Evolutionary conservation across 164 flowering plant species (phyloP).

Genomic region (Stephania cephalantha): DNA sequence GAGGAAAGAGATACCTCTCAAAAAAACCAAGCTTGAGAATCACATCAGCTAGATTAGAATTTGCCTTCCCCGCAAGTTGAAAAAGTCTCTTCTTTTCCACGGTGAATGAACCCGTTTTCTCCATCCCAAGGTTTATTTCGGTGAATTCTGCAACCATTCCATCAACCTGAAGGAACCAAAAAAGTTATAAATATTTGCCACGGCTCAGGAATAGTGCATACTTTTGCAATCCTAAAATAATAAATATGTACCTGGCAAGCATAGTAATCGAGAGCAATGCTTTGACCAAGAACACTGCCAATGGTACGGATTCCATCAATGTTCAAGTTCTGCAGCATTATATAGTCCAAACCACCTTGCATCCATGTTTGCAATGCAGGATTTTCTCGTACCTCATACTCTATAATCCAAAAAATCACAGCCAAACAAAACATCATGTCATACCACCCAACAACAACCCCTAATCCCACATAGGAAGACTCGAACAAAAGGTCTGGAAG

Average conservation of each 20-base stretch:
- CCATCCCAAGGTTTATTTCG: constrained; percentile 91
- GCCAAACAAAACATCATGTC: neutral
- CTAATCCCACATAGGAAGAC: too few relatives aligned
- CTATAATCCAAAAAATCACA: constrained; percentile 26
- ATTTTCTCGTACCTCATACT: constrained; percentile 85
- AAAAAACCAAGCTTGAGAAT: constrained; percentile 94
- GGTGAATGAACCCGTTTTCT: constrained; percentile 88
- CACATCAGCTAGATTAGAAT: constrained; percentile 92
- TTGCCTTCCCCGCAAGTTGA: constrained; percentile 91
- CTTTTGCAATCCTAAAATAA: neutral
- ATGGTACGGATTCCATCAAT: constrained; percentile 89
- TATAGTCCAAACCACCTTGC: constrained; percentile 85
- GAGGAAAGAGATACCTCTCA: neutral
- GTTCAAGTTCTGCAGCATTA: constrained; percentile 74
- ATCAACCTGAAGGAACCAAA: constrained; percentile 57
- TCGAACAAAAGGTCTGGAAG: neutral
- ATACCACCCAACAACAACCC: too few relatives aligned
- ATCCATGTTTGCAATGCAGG: constrained; percentile 76
- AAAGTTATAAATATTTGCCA: neutral
- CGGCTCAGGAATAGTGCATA: neutral
- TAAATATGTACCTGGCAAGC: constrained; percentile 67
- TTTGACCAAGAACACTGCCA: constrained; percentile 98
- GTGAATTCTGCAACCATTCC: constrained; percentile 98
- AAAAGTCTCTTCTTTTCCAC: constrained; percentile 89
- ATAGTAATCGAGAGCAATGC: constrained; percentile 95